A percentile compares a stretch with the other conserved stretches of the same genome.
phyloP scores from a whole-genome alignment of 2,329 filamentous ascomycete genomes.

The Cladophialophora immunda region DNA sequence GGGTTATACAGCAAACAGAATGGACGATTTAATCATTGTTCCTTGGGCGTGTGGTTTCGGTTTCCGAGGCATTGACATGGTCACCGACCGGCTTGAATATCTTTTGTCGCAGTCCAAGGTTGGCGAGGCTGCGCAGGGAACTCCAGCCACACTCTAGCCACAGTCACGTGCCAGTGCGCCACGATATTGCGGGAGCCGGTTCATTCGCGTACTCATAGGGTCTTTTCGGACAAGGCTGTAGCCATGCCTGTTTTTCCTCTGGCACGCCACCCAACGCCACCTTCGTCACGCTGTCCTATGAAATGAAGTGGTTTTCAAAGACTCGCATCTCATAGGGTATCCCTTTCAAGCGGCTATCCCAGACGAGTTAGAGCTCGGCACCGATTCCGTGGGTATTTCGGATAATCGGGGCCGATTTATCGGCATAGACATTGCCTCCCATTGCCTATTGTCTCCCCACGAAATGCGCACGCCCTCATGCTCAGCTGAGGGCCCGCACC shows the following conservation, averaged over 20 bases:
- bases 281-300: background rate
- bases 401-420: slow-evolving; percentile 2
- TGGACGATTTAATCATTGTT: background rate
- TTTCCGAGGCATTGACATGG: background rate
- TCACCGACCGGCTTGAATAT: background rate
- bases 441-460: background rate
- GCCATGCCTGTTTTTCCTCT: background rate
- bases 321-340: background rate
- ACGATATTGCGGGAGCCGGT: background rate
- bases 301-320: background rate
- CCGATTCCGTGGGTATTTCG: slow-evolving; percentile 16
- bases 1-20: background rate
- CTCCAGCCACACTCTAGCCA: background rate
- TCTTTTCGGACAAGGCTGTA: background rate
- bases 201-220: background rate
- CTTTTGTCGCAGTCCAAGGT: background rate
- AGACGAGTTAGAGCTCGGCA: slow-evolving; percentile 10
- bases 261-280: background rate
- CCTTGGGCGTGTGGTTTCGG: background rate
- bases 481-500: background rate
- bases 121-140: background rate
- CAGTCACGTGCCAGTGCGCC: background rate
- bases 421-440: background rate
- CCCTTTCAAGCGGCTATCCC: background rate
- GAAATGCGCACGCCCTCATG: background rate